Evolutionary conservation across 768 basidiomycete genomes (phyloP).

Genomic region (Boletus reticulatus): DNA sequence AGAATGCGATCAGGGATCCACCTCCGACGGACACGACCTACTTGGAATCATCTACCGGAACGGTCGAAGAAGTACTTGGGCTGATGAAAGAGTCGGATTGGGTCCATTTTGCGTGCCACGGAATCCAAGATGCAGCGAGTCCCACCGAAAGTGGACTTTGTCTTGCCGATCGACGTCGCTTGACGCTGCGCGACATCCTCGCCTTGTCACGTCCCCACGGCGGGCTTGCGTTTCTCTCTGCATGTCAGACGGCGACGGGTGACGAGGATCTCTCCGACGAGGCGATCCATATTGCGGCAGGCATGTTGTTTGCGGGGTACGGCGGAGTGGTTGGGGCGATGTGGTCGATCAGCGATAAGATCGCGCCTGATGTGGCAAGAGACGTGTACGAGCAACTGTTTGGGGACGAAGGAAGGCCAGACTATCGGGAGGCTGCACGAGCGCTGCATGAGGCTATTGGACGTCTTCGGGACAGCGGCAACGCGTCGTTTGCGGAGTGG

Average conservation of each 20-base stretch:
- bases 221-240: not conserved
- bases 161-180: not conserved
- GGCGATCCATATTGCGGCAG: not conserved
- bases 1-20: not conserved
- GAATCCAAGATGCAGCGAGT: not conserved
- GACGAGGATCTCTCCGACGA: not conserved
- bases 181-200: not conserved
- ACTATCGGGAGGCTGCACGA: too few species aligned
- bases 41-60: not conserved
- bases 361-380: too few species aligned
- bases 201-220: not conserved
- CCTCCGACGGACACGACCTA: not conserved
- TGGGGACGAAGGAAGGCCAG: too few species aligned
- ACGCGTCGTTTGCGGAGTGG: not conserved
- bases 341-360: not conserved
- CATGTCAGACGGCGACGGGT: not conserved
- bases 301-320: constrained; percentile 35
- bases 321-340: not conserved
- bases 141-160: not conserved
- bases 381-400: too few species aligned
- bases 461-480: not conserved
- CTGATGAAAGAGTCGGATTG: not conserved
- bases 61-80: constrained; percentile 10
- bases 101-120: not conserved
- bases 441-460: not conserved